phyloP scores from a whole-genome alignment of 1,284 basidiomycete genomes.

The Ceratobasidium sp. region DNA sequence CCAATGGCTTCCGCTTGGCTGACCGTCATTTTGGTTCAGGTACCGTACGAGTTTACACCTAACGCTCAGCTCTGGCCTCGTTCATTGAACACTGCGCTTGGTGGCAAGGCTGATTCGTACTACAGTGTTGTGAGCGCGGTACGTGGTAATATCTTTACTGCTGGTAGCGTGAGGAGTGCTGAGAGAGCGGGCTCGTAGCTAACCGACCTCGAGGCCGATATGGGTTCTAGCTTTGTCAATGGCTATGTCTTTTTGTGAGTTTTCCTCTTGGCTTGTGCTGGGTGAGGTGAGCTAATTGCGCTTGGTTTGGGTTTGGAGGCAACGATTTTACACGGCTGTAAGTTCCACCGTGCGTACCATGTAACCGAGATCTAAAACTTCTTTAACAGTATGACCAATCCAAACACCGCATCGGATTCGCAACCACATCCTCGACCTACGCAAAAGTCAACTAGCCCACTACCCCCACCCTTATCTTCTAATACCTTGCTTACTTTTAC shows the following conservation, averaged over 20 bases:
- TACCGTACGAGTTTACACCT: conserved; percentile 43
- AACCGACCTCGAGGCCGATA: conserved; percentile 33
- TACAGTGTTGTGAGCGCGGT: conserved; percentile 36
- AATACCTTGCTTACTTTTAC: neutral
- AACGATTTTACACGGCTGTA: conserved; percentile 41
- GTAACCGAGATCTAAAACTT: neutral
- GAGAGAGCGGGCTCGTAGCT: no score
- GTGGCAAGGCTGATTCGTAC: conserved; percentile 35
- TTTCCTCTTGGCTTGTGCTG: neutral
- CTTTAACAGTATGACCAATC: conserved; percentile 22
- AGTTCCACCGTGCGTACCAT: neutral
- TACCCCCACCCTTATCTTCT: neutral
- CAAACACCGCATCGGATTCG: conserved; percentile 39
- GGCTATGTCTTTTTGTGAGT: conserved; percentile 40
- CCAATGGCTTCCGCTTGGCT: neutral
- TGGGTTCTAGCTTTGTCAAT: conserved; percentile 34
- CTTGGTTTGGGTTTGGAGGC: neutral
- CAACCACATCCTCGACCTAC: conserved; percentile 32
- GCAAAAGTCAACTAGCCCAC: conserved; percentile 22
- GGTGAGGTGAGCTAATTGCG: neutral
- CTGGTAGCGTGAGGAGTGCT: no score
- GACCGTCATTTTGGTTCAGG: neutral
- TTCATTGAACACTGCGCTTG: conserved; percentile 30
- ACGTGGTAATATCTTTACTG: neutral
- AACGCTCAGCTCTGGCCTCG: conserved; percentile 44